Evolutionary conservation across 2,329 filamentous ascomycete genomes (phyloP), one percentile per base, ranked within the genome.

Genomic region (Daldinia eschscholtzii): DNA sequence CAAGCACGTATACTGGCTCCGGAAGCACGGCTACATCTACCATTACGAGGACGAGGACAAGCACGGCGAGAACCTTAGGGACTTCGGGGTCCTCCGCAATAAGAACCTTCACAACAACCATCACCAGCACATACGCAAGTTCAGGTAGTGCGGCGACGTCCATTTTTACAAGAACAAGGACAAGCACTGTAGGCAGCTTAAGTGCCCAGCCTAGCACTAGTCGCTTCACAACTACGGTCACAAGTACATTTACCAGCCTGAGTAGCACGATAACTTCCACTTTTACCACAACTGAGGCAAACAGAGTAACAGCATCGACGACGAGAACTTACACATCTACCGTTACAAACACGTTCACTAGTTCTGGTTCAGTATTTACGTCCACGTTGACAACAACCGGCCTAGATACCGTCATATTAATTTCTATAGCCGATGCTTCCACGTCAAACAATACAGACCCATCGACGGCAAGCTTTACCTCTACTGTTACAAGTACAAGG

Each of bases 321-420:
- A 67, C 63, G 26, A 64, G 33, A 6, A 70, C 67, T 1, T 61
- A 35, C 15, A 67, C 67, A 23, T 61, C 67, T 3, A 70, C 67
- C 7, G 2, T 67, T 15, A 67, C 59, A 23, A 59, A 23, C 6
- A 70, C 64, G 2, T 26, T 44, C n/a, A 65, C 64, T 2, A 63
- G 30, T 28, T 58, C 61, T 6, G 67, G 53, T 7, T 53, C 64
- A 2, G 61, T 39, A 12, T 42, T 57, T 1, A 67, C 57, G 1
- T 70, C 67, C 2, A 64, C 57, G 0, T 50, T 59, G 35, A 64
- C 64, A 18, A 61, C 48, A 3, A 66, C 44, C 4, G 44, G 52
- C 6, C 33, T 37, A 6, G 55, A 52, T 1, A 35, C 23, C 28
- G 0, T 39, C 12, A 37, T 55, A 55, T 50, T 50, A 4, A 30